These are phyloP conservation scores for Tilletia walkeri DNA, from an alignment of 1,284 basidiomycete species.

Conservation along the genomic window DNA sequence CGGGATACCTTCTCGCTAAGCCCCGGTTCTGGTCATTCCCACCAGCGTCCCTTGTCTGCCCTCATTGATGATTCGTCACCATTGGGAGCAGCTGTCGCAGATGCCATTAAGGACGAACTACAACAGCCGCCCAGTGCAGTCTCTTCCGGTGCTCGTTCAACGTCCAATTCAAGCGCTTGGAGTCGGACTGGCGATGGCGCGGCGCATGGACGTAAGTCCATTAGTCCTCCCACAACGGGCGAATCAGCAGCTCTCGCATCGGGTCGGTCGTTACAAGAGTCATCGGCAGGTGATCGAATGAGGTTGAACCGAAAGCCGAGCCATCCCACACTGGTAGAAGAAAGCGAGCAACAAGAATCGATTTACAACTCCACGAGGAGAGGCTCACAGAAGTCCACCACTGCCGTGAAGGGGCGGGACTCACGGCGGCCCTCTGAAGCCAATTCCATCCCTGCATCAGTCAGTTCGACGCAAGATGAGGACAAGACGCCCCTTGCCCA, in stretches of 20 bases:
- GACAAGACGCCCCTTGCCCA: too few species aligned
- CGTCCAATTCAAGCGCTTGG: not conserved
- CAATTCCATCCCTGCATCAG: too few species aligned
- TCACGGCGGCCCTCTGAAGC: too few species aligned
- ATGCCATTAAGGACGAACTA: not conserved
- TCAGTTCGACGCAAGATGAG: too few species aligned
- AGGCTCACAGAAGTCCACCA: too few species aligned
- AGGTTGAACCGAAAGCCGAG: not conserved
- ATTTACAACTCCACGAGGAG: too few species aligned
- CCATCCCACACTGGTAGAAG: not conserved
- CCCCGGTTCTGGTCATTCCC: not conserved
- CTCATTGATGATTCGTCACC: not conserved
- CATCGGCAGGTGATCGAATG: not conserved
- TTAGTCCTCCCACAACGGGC: conserved; percentile 9
- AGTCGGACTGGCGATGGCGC: not conserved
- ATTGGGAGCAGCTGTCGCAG: not conserved
- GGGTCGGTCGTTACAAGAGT: not conserved
- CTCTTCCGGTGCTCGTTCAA: not conserved
- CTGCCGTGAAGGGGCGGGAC: too few species aligned
- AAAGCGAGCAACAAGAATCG: not conserved
- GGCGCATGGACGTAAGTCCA: not conserved
- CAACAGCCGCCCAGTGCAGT: not conserved
- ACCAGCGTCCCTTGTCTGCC: conserved; percentile 7
- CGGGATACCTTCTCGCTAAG: conserved; percentile 1
- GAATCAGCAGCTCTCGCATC: not conserved